Evolutionary conservation across 2,329 filamentous ascomycete genomes (phyloP).

Genomic region (Epichloe coenophiala): DNA sequence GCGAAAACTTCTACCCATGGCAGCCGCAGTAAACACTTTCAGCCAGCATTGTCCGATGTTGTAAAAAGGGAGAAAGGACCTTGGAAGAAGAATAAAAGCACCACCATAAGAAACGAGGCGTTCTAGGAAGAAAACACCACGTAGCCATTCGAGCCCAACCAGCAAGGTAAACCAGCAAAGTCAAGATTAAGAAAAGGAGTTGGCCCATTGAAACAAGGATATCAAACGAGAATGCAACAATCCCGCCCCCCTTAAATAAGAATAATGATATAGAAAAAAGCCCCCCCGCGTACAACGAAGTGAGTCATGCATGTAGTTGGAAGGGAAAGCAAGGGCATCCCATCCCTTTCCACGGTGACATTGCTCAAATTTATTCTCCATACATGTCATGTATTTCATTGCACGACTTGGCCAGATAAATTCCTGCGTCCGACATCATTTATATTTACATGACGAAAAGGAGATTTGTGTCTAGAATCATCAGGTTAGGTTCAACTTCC

Average conservation of each 20-base stretch:
- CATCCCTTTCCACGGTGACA: neutral
- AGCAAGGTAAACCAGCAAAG: no score
- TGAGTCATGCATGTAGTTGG: neutral
- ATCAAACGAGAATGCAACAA: neutral
- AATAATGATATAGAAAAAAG: neutral
- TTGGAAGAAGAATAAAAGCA: no score
- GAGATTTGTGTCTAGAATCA: slow-evolving; percentile 39
- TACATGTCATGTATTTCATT: neutral
- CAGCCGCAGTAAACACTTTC: neutral
- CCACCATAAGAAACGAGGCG: neutral
- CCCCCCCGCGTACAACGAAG: neutral
- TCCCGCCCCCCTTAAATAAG: neutral
- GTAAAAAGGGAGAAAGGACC: no score
- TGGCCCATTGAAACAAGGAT: neutral
- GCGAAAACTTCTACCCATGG: neutral
- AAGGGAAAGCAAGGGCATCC: neutral
- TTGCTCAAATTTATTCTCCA: neutral
- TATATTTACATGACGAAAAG: slow-evolving; percentile 45
- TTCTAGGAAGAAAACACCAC: neutral
- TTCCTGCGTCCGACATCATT: slow-evolving; percentile 1
- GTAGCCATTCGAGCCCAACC: neutral
- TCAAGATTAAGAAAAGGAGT: neutral
- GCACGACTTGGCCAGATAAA: neutral
- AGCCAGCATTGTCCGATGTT: no score
- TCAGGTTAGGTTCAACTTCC: slow-evolving; percentile 6